Evolutionary conservation across 331 rosid species (phyloP), one percentile per base, ranked within the genome.

Genomic region (Dryas integrifolia): DNA sequence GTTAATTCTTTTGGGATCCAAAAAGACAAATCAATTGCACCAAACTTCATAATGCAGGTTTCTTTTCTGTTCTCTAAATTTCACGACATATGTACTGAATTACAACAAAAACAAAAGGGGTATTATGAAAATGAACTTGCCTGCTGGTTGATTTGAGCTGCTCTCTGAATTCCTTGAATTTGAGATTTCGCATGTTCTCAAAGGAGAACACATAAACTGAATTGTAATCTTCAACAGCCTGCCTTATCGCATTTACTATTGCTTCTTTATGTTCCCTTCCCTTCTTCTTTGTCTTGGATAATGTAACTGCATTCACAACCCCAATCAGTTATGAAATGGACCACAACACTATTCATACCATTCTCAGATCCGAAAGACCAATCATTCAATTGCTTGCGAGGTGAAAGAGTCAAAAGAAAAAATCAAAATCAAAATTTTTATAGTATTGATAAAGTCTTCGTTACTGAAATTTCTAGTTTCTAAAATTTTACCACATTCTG

Each of bases 101-200:
- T 65, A 66, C 43, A 16, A 47, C 56, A 18, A 65, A 21, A 24
- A 6, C 13, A 1, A 24, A 47, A 12, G 18, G 9, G 61, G 73
- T n/a, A 39, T 4, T 41, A 53, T 24, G n/a, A 47, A 24, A 58
- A 47, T 18, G 39, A 61, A 57, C 69, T 63, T 73, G 74, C 95
- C 96, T 88, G 89, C 97, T 89, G 16, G 69, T 58, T 41, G 96
- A 74, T 79, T 95, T 92, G 6, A 88, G 74, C 30, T 87, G 81
- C n/a, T 92, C 99, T 69, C 98, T 85, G 52, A 95, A 87, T 84
- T 95, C 91, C 85, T 92, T 95, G 83, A 92, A 84, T 63, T 90
- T 95, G 67, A 83, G 92, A 68, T 95, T 95, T 75, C 97, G 81
- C 99, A 95, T 95, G 74, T 95, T 95, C 86, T 91, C 93, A 61